These are phyloP conservation scores for Citrus maxima DNA, from an alignment of 345 rosid genomes.

Conservation along the genomic window DNA sequence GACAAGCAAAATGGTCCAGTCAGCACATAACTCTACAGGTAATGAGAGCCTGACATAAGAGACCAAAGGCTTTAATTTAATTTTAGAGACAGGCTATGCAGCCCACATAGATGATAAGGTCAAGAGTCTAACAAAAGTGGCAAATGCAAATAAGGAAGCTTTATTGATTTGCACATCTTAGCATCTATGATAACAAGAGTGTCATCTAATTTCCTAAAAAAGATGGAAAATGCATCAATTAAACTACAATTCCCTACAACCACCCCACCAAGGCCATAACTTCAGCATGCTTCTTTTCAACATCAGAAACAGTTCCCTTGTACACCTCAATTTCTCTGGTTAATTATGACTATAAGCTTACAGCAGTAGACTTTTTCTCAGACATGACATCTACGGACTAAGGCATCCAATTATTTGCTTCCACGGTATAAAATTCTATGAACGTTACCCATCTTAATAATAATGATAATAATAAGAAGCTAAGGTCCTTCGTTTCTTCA, in stretches of 20 bases:
- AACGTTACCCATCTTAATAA: neutral
- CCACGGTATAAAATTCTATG: neutral
- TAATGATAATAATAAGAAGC: neutral
- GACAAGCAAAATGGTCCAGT: neutral
- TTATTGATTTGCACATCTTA: neutral
- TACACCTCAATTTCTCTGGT: neutral
- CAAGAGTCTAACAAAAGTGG: neutral
- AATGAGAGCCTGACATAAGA: neutral
- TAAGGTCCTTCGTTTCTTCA: neutral
- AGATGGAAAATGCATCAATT: neutral
- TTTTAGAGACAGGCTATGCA: neutral
- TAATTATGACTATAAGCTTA: neutral
- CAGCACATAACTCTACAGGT: neutral
- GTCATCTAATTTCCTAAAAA: neutral
- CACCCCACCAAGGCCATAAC: neutral
- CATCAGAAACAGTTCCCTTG: neutral
- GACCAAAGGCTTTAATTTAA: neutral
- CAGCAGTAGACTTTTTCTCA: neutral
- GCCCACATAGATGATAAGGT: neutral
- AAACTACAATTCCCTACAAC: neutral
- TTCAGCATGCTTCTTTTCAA: neutral
- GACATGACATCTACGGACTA: neutral
- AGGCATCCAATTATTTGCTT: neutral
- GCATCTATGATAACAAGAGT: neutral
- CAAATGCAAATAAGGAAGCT: neutral